Percentiles rank a stretch among this genome's conserved stretches.
Conservation (phyloP, 202 grass and related monocot genomes). For the Brachypodium distachyon region DNA sequence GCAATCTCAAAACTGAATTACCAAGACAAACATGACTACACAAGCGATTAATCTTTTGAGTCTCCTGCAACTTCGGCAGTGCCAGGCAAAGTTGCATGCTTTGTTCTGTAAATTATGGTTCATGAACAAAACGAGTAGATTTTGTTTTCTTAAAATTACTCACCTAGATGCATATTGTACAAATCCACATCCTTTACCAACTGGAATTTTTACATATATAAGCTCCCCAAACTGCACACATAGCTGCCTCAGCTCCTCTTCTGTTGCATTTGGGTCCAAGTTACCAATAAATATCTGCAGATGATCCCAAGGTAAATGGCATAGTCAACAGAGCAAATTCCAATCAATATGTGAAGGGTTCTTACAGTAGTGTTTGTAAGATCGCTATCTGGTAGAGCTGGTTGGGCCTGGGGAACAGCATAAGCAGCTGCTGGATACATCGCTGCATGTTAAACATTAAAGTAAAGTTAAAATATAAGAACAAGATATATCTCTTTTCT, state of each 20-base stretch:
- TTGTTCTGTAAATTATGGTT: conserved; percentile 2
- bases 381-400: conserved; percentile 75
- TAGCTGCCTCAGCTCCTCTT: conserved; percentile 89
- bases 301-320: conserved; percentile 24
- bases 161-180: conserved; percentile 86
- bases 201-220: conserved; percentile 91
- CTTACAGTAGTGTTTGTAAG: conserved; percentile 88
- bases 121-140: neutral
- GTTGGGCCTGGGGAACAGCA: conserved; percentile 51
- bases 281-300: conserved; percentile 98
- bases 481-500: neutral
- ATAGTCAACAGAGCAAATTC: conserved; percentile 14
- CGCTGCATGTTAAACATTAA: conserved; percentile 30
- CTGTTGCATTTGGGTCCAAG: conserved; percentile 84
- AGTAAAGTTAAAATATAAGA: neutral
- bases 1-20: neutral
- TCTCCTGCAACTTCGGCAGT: neutral
- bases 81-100: neutral
- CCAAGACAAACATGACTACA: neutral
- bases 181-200: conserved; percentile 96
- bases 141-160: neutral
- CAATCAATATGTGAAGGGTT: conserved; percentile 23
- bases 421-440: conserved; percentile 57
- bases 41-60: neutral
- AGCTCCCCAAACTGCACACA: conserved; percentile 85